These are phyloP conservation scores for Coprinellus micaceus DNA, from an alignment of 768 basidiomycete genomes.

Conservation along the genomic window DNA sequence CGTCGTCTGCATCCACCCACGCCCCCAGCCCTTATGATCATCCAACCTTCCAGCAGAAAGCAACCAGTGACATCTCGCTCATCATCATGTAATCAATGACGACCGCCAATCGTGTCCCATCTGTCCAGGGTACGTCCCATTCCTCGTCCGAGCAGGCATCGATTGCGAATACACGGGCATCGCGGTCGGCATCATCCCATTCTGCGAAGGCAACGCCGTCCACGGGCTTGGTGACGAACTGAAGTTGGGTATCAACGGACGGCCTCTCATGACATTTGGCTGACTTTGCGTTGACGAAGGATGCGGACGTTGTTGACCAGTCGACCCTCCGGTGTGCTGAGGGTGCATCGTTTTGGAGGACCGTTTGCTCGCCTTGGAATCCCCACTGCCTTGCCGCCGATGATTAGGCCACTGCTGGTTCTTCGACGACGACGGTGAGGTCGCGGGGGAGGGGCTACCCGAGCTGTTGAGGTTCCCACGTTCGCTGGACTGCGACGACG, in stretches of 20 bases:
- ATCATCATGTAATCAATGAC: slow-evolving; percentile 10
- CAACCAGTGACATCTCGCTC: not conserved
- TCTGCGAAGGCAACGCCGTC: slow-evolving; percentile 39
- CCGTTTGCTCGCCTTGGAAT: slow-evolving; percentile 24
- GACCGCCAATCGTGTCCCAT: slow-evolving; percentile 13
- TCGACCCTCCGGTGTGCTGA: not conserved
- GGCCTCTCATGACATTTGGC: slow-evolving; percentile 22
- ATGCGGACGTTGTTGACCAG: slow-evolving; percentile 14
- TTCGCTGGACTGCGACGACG: slow-evolving; percentile 1
- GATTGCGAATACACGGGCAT: slow-evolving; percentile 22
- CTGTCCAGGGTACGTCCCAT: not conserved
- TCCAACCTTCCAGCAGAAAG: too few relatives aligned
- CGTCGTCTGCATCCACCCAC: not conserved
- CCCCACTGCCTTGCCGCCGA: slow-evolving; percentile 20
- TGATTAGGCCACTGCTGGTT: slow-evolving; percentile 15
- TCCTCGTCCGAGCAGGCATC: not conserved
- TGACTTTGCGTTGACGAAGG: slow-evolving; percentile 25
- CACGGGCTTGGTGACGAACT: slow-evolving; percentile 35
- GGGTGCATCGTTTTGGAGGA: not conserved
- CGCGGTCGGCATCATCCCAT: slow-evolving; percentile 23
- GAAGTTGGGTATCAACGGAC: slow-evolving; percentile 20
- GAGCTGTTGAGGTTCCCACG: slow-evolving; percentile 18
- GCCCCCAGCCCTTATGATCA: too few relatives aligned
- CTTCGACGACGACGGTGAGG: slow-evolving; percentile 14
- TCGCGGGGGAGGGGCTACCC: slow-evolving; percentile 27